Conservation (phyloP, 73 alveolate species). For the Effrenium voratum region DNA sequence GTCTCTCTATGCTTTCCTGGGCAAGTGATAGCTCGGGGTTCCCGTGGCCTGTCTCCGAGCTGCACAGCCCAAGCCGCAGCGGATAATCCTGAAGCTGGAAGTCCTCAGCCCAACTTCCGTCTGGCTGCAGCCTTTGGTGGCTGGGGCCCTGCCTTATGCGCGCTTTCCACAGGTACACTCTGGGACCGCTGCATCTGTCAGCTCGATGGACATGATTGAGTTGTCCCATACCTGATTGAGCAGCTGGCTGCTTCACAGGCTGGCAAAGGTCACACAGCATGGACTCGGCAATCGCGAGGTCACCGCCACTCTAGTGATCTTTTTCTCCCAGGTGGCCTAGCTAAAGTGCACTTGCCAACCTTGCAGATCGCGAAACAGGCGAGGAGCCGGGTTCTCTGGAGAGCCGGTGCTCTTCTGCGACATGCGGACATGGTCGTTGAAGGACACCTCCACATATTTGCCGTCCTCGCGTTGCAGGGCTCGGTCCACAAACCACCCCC, state of each 20-base stretch:
- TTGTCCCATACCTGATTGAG: not conserved
- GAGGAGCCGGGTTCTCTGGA: conserved; percentile 7
- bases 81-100: conserved; percentile 45
- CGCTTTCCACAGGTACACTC: not conserved
- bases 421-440: conserved; percentile 15
- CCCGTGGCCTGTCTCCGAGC: not conserved
- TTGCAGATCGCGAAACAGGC: not conserved
- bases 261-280: too few species aligned
- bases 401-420: conserved; percentile 24
- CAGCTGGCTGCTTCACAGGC: too few species aligned
- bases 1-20: too few species aligned
- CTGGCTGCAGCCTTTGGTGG: not conserved
- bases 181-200: not conserved
- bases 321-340: too few species aligned
- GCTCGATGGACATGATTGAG: conserved; percentile 36
- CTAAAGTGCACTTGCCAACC: too few species aligned
- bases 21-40: too few species aligned
- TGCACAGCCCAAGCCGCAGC: conserved; percentile 16
- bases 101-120: not conserved
- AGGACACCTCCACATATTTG: conserved; percentile 24
- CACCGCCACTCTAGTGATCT: too few species aligned
- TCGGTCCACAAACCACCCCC: not conserved
- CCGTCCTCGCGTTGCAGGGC: not conserved
- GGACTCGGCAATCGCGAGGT: too few species aligned
- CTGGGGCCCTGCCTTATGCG: not conserved